phyloP scores from a whole-genome alignment of 164 flowering plant genomes.

The Piper longum region DNA sequence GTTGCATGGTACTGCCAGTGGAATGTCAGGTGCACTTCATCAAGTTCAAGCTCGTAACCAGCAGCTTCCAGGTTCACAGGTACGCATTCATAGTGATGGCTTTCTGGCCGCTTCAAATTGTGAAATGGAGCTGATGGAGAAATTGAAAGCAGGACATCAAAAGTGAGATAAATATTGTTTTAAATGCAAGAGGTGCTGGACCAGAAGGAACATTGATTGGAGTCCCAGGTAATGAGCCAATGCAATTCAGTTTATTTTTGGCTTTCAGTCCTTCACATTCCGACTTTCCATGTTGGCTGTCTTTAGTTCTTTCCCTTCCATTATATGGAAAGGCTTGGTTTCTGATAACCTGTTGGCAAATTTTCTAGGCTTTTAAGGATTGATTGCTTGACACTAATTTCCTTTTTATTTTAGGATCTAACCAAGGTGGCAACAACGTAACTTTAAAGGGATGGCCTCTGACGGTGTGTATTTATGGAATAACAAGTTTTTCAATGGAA shows the following conservation, averaged over 20 bases:
- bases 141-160: constrained; percentile 44
- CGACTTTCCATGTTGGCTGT: not conserved
- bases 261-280: not conserved
- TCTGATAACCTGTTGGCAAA: not conserved
- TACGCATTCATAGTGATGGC: not conserved
- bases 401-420: constrained; percentile 51
- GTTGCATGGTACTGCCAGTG: constrained; percentile 77
- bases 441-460: constrained; percentile 98
- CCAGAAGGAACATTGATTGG: constrained; percentile 70
- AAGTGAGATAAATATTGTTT: constrained; percentile 48
- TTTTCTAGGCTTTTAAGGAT: not conserved
- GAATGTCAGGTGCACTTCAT: constrained; percentile 52
- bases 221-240: constrained; percentile 42
- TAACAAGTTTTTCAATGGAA: too few species aligned
- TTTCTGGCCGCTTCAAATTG: not conserved
- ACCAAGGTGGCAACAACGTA: constrained; percentile 78
- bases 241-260: not conserved
- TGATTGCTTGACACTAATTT: not conserved
- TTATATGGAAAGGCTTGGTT: not conserved
- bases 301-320: not conserved
- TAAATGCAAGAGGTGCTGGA: constrained; percentile 54
- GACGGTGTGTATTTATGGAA: constrained; percentile 39
- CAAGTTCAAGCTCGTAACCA: constrained; percentile 87
- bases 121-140: not conserved
- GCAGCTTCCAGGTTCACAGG: constrained; percentile 71